Evolutionary conservation across 1,284 basidiomycete genomes (phyloP), one percentile per base, ranked within the genome.

Genomic region (Xerocomus amazonicus): DNA sequence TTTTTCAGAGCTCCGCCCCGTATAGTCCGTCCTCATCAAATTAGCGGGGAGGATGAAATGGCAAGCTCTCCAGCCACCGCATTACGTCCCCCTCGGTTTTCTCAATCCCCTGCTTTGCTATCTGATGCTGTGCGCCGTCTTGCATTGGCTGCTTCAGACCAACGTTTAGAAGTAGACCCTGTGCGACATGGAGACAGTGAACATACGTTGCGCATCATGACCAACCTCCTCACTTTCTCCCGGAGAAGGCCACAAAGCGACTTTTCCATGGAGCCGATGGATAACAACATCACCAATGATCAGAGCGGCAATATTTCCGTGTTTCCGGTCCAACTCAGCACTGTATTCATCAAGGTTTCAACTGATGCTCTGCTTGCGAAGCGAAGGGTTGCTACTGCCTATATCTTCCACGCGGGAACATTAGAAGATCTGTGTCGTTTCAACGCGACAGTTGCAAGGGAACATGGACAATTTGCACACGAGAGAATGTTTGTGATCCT

Each of bases 1-100:
- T 93, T 95, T 70, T 93, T 90, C 70, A 81, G 87, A 35, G 83
- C 83, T 5, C 80, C 86, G 2, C 82, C 81, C 23, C 77, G 87
- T n/a, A 79, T 87, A 48, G 79, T 88, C 5, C 78, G 66, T 9
- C 77, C 45, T 75, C 80, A 59, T 70, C 77, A 9, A 59, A 37
- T 52, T 7, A 43, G 14, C 3, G 61, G 59, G 14, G 50, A 78
- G 37, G 75, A 73, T 43, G 80, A 81, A 28, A 58, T 79, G 9
- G 73, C 74, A 12, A 69, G 71, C 26, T 78, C 78, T 0, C 73
- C 78, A n/a, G 67, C 71, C 16, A 56, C 68, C 40, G 44, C 63
- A 13, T 62, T 73, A 16, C 69, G 67, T 6, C 51, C 69, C 10
- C 65, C 75, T 1, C 72, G 73, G 34, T 65, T 81, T 38, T 81